Evolutionary conservation across 495 filamentous ascomycete species (phyloP), one percentile per base, ranked within the genome.

Genomic region (Hypoxylon lenormandii): DNA sequence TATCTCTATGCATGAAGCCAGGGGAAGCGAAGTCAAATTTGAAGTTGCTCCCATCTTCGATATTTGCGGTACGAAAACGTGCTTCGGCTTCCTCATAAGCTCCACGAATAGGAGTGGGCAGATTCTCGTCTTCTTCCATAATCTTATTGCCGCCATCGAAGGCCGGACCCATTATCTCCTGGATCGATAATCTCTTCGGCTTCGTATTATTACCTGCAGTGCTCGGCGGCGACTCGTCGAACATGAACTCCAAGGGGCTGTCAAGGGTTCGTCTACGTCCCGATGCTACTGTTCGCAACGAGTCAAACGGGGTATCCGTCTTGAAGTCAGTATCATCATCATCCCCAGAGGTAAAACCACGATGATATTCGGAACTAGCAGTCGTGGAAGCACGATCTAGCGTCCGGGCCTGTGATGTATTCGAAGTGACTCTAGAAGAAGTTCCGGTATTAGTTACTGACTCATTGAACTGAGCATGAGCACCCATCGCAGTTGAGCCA

Each of bases 231-330:
- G 88, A 88, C 54, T 92, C 88, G 77, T 96, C 88, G 79, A 97
- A 97, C 80, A 97, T 92, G 1, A 88, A 90, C 60, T 97, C 93
- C 23, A 97, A 85, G 3, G 89, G 89, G 48, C 83, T 78, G 59
- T 86, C 83, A 19, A 81, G 78, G n/a, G 80, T 79, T 54, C 80
- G 76, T 61, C 81, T 70, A 21, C 85, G 81, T 46, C 80, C 87
- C 5, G 93, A 96, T 21, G 88, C 87, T 50, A 89, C 86, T 7
- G 94, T 97, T 59, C 93, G 89, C 64, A 95, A 81, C 13, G 94
- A 97, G 76, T 98, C 95, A 79, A 92, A 98, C 47, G 93, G 87
- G 5, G 91, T 94, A 69, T 97, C 95, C 69, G 91, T 97, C 78
- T 91, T 86, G 59, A 91, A 88, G 70, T 96, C 93, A 3, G 87